A percentile compares a stretch with the other conserved stretches of the same genome.
phyloP scores from a whole-genome alignment of 768 basidiomycete species.

The Suillus fuscotomentosus region DNA sequence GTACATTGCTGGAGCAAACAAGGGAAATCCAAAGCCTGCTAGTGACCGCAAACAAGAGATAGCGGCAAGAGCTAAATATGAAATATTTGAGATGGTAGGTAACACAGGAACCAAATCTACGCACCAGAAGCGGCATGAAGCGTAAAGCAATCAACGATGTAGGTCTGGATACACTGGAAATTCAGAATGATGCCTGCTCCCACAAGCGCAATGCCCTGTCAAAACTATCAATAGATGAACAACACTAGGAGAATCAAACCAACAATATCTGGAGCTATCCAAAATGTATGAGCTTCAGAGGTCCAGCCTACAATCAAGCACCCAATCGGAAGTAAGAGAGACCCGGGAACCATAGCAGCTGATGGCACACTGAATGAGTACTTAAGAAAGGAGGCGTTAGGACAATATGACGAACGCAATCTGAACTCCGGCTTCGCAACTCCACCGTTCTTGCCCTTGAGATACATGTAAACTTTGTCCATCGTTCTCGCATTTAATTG shows the following conservation, averaged over 20 bases:
- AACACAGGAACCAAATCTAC: neutral
- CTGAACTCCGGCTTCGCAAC: conserved; percentile 54
- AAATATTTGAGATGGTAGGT: neutral
- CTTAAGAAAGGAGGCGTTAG: neutral
- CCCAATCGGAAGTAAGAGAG: conserved; percentile 63
- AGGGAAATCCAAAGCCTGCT: conserved; percentile 73
- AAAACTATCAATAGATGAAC: neutral
- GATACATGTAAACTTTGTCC: conserved; percentile 53
- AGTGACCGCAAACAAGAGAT: conserved; percentile 61
- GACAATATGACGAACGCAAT: conserved; percentile 36
- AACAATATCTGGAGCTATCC: conserved; percentile 73
- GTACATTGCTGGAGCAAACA: conserved; percentile 76
- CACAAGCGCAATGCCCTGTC: conserved; percentile 55
- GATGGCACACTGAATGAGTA: conserved; percentile 8
- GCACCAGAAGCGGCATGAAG: conserved; percentile 57
- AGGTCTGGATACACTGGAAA: conserved; percentile 65
- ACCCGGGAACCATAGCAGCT: conserved; percentile 63
- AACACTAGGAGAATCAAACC: conserved; percentile 15
- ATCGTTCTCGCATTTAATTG: conserved; percentile 54
- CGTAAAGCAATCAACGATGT: conserved; percentile 67
- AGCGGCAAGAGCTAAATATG: conserved; percentile 57
- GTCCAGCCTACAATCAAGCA: conserved; percentile 73
- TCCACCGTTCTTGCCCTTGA: conserved; percentile 52
- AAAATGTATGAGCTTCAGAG: conserved; percentile 53
- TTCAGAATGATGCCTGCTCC: conserved; percentile 58